These are phyloP conservation scores for Primulina tabacum DNA, from an alignment of 257 asterid genomes.

Conservation along the genomic window DNA sequence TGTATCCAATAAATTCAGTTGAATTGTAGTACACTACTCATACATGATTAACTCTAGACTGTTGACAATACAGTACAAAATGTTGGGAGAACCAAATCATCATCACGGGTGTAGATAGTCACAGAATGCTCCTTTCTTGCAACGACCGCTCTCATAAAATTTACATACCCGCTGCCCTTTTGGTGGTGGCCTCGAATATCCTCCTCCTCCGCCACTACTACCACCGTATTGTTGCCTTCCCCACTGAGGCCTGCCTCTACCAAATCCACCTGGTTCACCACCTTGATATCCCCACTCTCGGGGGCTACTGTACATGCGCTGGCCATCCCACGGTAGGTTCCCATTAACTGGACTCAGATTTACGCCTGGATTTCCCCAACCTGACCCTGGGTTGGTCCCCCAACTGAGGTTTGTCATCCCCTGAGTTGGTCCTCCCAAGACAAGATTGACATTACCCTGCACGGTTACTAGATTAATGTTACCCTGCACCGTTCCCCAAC, in stretches of 20 bases:
- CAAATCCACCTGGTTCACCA: constrained; percentile 41
- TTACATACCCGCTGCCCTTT: constrained; percentile 85
- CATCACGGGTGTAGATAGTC: constrained; percentile 76
- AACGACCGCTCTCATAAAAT: constrained; percentile 81
- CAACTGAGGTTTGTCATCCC: constrained; percentile 51
- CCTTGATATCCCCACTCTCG: constrained; percentile 70
- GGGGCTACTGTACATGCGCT: constrained; percentile 61
- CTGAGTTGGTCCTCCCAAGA: constrained; percentile 62
- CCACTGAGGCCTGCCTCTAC: constrained; percentile 67
- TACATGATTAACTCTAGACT: neutral
- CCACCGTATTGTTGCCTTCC: constrained; percentile 61
- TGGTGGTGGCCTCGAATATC: constrained; percentile 60
- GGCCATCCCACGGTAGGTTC: constrained; percentile 64
- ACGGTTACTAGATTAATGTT: constrained; percentile 63
- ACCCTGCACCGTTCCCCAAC: constrained; percentile 63
- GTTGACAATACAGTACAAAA: neutral
- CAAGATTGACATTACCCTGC: constrained; percentile 70
- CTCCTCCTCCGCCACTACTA: constrained; percentile 46
- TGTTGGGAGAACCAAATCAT: constrained; percentile 22
- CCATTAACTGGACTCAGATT: constrained; percentile 47
- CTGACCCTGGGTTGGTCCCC: constrained; percentile 43
- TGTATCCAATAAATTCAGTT: neutral
- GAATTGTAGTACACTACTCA: neutral
- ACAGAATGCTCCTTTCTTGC: constrained; percentile 90
- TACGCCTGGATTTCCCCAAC: constrained; percentile 55